Evolutionary conservation across 2,329 filamentous ascomycete genomes (phyloP), one percentile per base, ranked within the genome.

Genomic region (Fusarium sp.): DNA sequence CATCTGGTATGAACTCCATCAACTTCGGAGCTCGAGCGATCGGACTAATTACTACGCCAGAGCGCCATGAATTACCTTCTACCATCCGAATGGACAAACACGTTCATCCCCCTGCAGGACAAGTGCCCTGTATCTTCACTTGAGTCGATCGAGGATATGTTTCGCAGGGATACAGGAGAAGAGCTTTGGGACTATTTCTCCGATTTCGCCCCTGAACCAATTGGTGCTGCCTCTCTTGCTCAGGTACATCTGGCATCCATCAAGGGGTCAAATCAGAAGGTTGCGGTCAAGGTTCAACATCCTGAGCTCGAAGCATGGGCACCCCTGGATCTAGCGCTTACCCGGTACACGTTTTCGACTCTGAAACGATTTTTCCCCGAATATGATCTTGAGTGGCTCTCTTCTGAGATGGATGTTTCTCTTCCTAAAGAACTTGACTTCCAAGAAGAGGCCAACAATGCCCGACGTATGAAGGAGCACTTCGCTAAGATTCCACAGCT

Each of bases 231-330:
- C 6, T 98, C 95, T 32, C 87, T 99, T 44, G 96, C 96, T 1
- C 96, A 99, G 81, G 96, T 99, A 3, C 96, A 99, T 81, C 86
- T 96, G 49, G 96, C 96, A 10, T 94, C 90, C 2, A 85, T 98
- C 60, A 94, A 92, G 77, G 94, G 93, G 69, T 94, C 90, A 0
- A 94, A 94, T 10, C 92, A 95, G 81, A 92, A 91, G 78, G 96
- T 99, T 15, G 96, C 96, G 0, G 96, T 99, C 78, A 99, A 99
- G 83, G 92, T 99, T 16, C 96, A 99, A 81, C 96, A 99, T 83
- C 96, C 96, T 3, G 88, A 90, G 8, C 85, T 99, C 62, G 93
- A 95, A 70, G 93, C 97, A 82, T 99, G 95, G 94, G 93, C 94
- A 21, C 93, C 91, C 32, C 86, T 99, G 16, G 96, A 99, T 81